A percentile compares a stretch with the other conserved stretches of the same genome.
Evolutionary conservation across 2,329 filamentous ascomycete genomes (phyloP).

Genomic region (Echinosphaeria canescens): DNA sequence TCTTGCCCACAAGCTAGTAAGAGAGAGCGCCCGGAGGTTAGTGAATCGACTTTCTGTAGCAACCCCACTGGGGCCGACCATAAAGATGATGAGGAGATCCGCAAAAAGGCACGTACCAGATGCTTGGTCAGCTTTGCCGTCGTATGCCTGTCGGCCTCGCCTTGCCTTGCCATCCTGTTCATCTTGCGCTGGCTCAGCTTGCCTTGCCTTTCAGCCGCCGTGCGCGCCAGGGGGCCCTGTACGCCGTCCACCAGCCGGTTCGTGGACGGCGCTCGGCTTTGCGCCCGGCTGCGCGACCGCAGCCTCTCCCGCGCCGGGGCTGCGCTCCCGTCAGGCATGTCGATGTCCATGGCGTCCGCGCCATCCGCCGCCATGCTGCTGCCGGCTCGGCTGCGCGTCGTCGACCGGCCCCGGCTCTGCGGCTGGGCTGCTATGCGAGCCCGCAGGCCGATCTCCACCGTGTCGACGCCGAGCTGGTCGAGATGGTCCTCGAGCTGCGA

Average conservation of each 20-base stretch:
- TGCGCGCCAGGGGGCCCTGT: slow-evolving; percentile 37
- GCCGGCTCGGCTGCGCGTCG: slow-evolving; percentile 39
- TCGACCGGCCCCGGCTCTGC: slow-evolving; percentile 49
- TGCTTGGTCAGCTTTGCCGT: slow-evolving; percentile 71
- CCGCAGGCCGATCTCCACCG: slow-evolving; percentile 49
- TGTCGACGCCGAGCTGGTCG: slow-evolving; percentile 70
- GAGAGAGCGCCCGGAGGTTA: too few relatives aligned
- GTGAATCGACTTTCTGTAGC: too few relatives aligned
- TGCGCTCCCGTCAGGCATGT: slow-evolving; percentile 13
- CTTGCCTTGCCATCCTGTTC: slow-evolving; percentile 94
- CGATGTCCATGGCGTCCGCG: slow-evolving; percentile 57
- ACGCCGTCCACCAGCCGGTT: slow-evolving; percentile 66
- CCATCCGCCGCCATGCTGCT: slow-evolving; percentile 40
- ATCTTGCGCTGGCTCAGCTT: slow-evolving; percentile 95
- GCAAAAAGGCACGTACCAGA: slow-evolving; percentile 38
- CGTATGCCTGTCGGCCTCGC: slow-evolving; percentile 86
- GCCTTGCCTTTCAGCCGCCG: slow-evolving; percentile 66
- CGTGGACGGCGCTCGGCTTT: slow-evolving; percentile 33
- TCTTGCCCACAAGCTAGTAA: slow-evolving; percentile 66
- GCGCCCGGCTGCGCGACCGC: slow-evolving; percentile 51
- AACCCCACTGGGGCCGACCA: too few relatives aligned
- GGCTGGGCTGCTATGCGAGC: slow-evolving; percentile 39
- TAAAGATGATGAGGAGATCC: background rate
- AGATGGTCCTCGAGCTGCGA: slow-evolving; percentile 75
- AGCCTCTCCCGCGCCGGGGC: slow-evolving; percentile 31